Evolutionary conservation across 345 rosid species (phyloP), one percentile per base, ranked within the genome.

Genomic region (Euphorbia pulcherrima): DNA sequence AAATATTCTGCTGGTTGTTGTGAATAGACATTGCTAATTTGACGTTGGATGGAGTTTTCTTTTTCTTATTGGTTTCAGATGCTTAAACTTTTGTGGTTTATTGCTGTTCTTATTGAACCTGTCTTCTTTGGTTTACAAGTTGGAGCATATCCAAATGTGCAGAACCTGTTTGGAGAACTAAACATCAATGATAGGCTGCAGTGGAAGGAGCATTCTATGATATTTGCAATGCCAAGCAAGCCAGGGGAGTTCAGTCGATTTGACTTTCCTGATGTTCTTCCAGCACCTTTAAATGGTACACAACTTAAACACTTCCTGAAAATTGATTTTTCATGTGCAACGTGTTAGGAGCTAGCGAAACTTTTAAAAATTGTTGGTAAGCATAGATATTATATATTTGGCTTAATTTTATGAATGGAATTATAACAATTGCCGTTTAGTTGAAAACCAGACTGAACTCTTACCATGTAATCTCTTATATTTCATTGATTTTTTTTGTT

Each of bases 181-280:
- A 96, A 92, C 58, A 90, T 93, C 58, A 77, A 85, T 55, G 97
- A 93, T 68, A 84, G 94, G 72, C 77, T 93, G 81, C 96, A 93
- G 71, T 90, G 97, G 98, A 90, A 93, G 78, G 97, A 93, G 73
- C 98, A 93, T 68, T 93, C 96, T 64, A 93, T 93, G 98, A 93
- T 93, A 60, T 93, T 93, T 72, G 97, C 98, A 30, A 90, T 93
- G 94, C 97, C 97, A 74, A 88, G 85, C 79, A 89, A 87, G 78
- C 97, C 97, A 27, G 96, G 97, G 62, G 97, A 93, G 70, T 93
- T 89, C 71, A 93, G 94, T 77, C 83, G 91, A 78, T 93, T 93
- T 86, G 98, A 93, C 81, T 93, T 93, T 78, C 85, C 87, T 62
- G 97, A 93, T 72, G 86, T 67, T 78, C 80, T 90, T 26, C 94